Conservation (phyloP, 2,329 filamentous ascomycete genomes). For the Neofusicoccum kwambonambiense region DNA sequence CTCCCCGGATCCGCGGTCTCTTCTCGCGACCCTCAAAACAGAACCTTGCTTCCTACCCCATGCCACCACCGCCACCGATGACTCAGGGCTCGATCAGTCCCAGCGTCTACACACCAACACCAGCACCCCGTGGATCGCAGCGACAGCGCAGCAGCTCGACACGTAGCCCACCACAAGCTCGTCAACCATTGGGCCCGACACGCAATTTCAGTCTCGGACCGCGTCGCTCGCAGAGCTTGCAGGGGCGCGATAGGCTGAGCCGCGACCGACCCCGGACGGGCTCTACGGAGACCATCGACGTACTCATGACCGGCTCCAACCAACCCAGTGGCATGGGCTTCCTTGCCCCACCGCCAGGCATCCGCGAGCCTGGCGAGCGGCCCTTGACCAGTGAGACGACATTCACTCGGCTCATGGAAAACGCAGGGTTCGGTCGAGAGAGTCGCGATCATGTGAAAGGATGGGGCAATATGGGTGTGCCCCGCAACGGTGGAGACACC, state of each 20-base stretch:
- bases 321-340: conserved; percentile 4
- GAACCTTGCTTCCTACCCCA: neutral
- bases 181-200: conserved; percentile 8
- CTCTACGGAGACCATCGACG: conserved; percentile 46
- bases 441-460: conserved; percentile 8
- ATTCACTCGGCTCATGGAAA: conserved; percentile 43
- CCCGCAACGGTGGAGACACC: neutral
- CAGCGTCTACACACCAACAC: conserved; percentile 14
- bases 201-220: conserved; percentile 13
- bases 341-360: neutral
- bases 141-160: conserved; percentile 11
- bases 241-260: neutral
- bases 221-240: conserved; percentile 6
- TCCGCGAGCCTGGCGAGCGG: conserved; percentile 21
- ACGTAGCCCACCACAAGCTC: neutral
- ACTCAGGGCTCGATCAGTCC: neutral
- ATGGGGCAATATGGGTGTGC: conserved; percentile 8
- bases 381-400: conserved; percentile 37
- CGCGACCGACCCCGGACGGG: conserved; percentile 27
- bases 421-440: conserved; percentile 34
- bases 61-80: conserved; percentile 1
- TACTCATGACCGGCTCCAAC: conserved; percentile 39
- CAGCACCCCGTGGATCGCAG: neutral
- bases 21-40: neutral
- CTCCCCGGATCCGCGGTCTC: conserved; percentile 4